Conservation (phyloP, 1,139 yeast genomes). For the Groenewaldozyma auringiensis region DNA sequence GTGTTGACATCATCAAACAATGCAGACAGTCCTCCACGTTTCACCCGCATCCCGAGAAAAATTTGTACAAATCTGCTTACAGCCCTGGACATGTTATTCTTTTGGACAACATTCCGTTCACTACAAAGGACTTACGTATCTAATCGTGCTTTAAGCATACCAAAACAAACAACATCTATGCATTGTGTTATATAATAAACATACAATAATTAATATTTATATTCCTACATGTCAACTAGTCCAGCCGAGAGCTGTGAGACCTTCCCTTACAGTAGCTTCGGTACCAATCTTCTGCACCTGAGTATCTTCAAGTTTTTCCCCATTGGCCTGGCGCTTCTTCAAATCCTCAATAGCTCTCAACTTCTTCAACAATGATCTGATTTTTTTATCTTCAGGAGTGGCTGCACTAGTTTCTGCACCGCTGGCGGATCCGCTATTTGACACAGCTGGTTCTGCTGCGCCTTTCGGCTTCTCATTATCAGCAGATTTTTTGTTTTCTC, state of each 20-base stretch:
- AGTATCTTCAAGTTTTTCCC: constrained; percentile 85
- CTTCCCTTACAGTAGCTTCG: constrained; percentile 70
- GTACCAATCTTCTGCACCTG: constrained; percentile 84
- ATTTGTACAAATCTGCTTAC: constrained; percentile 42
- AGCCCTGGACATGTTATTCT: constrained; percentile 45
- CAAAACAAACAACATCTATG: constrained; percentile 5
- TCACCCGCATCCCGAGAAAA: constrained; percentile 49
- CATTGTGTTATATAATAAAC: too few species aligned
- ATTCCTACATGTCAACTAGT: constrained; percentile 18
- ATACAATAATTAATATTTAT: not conserved
- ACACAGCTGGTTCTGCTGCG: constrained; percentile 29
- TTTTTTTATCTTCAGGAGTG: constrained; percentile 75
- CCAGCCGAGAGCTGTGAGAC: constrained; percentile 74
- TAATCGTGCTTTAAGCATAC: too few species aligned
- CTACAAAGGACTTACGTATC: constrained; percentile 40
- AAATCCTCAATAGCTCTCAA: constrained; percentile 87
- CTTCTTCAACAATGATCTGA: constrained; percentile 83
- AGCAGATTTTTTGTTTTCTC: constrained; percentile 53
- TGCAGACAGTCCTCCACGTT: constrained; percentile 41
- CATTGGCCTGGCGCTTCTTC: constrained; percentile 75
- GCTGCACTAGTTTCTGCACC: constrained; percentile 12
- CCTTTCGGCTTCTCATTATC: constrained; percentile 23
- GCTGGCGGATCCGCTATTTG: constrained; percentile 21
- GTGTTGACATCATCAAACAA: constrained; percentile 43
- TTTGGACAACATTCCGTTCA: constrained; percentile 38